Conservation (phyloP, 2,329 filamentous ascomycete species). For the Colletotrichum truncatum region DNA sequence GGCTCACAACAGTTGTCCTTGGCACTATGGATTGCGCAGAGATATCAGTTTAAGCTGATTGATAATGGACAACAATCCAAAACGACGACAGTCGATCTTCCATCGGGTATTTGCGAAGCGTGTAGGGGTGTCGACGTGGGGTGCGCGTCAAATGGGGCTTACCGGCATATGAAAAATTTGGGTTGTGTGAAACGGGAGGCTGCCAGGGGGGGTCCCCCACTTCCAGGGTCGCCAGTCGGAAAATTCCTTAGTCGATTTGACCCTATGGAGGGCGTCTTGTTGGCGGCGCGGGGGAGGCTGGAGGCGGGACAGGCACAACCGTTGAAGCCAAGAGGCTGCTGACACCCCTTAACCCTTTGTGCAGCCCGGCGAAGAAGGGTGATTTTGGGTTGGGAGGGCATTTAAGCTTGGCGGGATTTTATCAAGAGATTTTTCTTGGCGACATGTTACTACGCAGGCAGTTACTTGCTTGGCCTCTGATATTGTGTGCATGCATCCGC, state of each 20-base stretch:
- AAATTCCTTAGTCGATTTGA: constrained; percentile 28
- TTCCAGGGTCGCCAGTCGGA: constrained; percentile 22
- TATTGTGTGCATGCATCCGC: not conserved
- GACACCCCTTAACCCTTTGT: not conserved
- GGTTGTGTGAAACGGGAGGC: constrained; percentile 20
- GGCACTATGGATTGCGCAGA: not conserved
- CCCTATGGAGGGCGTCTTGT: constrained; percentile 15
- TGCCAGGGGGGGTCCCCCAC: not conserved
- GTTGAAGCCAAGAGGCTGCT: constrained; percentile 18
- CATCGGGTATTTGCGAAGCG: constrained; percentile 14
- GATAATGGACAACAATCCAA: constrained; percentile 17
- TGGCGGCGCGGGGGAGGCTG: constrained; percentile 17
- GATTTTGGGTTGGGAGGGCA: not conserved
- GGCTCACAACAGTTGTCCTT: constrained; percentile 5
- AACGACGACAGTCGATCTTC: constrained; percentile 28
- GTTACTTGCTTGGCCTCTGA: not conserved
- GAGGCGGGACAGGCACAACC: constrained; percentile 12
- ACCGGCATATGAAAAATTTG: constrained; percentile 16
- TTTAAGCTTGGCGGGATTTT: constrained; percentile 4
- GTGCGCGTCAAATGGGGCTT: constrained; percentile 10
- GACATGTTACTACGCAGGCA: no score
- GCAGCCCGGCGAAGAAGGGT: not conserved
- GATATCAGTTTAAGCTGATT: not conserved
- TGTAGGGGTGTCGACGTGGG: constrained; percentile 15
- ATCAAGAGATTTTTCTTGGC: not conserved